phyloP scores from a whole-genome alignment of 805 yeast genomes.

The Ascoidea asiatica region DNA sequence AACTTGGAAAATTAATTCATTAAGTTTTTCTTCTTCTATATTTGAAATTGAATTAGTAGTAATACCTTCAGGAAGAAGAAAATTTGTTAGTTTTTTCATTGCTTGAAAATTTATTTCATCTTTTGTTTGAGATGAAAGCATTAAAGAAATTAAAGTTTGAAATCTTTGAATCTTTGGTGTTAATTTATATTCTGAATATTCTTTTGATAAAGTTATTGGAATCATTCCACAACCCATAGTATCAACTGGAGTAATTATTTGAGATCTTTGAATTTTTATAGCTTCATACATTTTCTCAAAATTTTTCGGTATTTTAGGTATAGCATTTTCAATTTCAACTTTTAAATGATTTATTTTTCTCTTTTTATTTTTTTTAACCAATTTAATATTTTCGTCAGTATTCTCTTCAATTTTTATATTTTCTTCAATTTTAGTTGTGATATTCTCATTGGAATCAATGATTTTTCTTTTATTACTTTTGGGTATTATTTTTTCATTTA shows the following conservation, averaged over 20 bases:
- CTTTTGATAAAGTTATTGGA: slow-evolving; percentile 24
- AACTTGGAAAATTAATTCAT: slow-evolving; percentile 56
- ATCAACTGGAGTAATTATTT: slow-evolving; percentile 74
- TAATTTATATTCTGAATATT: slow-evolving; percentile 14
- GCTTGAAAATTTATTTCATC: slow-evolving; percentile 76
- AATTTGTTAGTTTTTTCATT: slow-evolving; percentile 42
- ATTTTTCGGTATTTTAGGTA: slow-evolving; percentile 28
- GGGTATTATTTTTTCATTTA: too few species aligned
- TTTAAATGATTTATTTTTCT: too few species aligned
- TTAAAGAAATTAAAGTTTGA: slow-evolving; percentile 65
- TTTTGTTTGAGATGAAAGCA: slow-evolving; percentile 86
- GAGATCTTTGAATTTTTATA: slow-evolving; percentile 52
- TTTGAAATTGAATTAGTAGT: slow-evolving; percentile 38
- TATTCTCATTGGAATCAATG: too few species aligned
- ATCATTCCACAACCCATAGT: slow-evolving; percentile 69
- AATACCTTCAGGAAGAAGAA: slow-evolving; percentile 35
- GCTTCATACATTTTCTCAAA: slow-evolving; percentile 45
- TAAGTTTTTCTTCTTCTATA: slow-evolving; percentile 43
- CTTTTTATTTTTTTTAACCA: too few species aligned
- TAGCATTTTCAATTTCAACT: too few species aligned
- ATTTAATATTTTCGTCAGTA: too few species aligned
- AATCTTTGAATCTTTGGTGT: slow-evolving; percentile 35
- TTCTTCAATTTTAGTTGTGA: too few species aligned
- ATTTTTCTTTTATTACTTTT: too few species aligned
- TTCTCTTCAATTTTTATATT: too few species aligned